These are phyloP conservation scores for Candida insectorum DNA, from an alignment of 805 yeast species.

Conservation along the genomic window DNA sequence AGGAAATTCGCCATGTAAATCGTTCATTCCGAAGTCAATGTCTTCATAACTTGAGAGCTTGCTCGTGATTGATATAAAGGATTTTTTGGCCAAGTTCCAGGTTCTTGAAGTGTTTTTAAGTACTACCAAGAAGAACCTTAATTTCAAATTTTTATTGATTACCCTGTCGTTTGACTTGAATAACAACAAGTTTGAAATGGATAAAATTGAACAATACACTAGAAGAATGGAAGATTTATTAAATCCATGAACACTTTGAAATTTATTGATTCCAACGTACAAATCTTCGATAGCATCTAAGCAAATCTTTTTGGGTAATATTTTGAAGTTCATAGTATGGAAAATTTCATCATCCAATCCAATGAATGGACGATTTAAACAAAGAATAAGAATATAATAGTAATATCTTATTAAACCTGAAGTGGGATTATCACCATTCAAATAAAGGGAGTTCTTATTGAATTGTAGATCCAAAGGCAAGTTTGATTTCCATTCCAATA, in stretches of 20 bases:
- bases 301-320: slow-evolving; percentile 31
- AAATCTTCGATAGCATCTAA: slow-evolving; percentile 41
- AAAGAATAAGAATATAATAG: slow-evolving; percentile 55
- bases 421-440: slow-evolving; percentile 51
- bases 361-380: slow-evolving; percentile 59
- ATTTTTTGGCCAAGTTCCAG: slow-evolving; percentile 47
- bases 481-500: slow-evolving; percentile 48
- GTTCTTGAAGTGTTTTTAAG: slow-evolving; percentile 41
- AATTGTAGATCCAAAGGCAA: slow-evolving; percentile 50
- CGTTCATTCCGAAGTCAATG: slow-evolving; percentile 9
- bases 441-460: slow-evolving; percentile 38
- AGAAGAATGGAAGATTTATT: slow-evolving; percentile 43
- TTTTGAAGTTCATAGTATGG: slow-evolving; percentile 8
- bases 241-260: slow-evolving; percentile 37
- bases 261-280: slow-evolving; percentile 33
- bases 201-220: slow-evolving; percentile 45
- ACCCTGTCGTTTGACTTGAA: slow-evolving; percentile 24
- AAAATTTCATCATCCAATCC: slow-evolving; percentile 30
- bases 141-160: slow-evolving; percentile 22
- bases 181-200: slow-evolving; percentile 40
- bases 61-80: slow-evolving; percentile 37
- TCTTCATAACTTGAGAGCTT: slow-evolving; percentile 22
- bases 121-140: slow-evolving; percentile 39
- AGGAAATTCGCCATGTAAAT: slow-evolving; percentile 4
- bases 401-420: slow-evolving; percentile 51